phyloP scores from a whole-genome alignment of 2,329 filamentous ascomycete genomes.

The Botrytis medusae region DNA sequence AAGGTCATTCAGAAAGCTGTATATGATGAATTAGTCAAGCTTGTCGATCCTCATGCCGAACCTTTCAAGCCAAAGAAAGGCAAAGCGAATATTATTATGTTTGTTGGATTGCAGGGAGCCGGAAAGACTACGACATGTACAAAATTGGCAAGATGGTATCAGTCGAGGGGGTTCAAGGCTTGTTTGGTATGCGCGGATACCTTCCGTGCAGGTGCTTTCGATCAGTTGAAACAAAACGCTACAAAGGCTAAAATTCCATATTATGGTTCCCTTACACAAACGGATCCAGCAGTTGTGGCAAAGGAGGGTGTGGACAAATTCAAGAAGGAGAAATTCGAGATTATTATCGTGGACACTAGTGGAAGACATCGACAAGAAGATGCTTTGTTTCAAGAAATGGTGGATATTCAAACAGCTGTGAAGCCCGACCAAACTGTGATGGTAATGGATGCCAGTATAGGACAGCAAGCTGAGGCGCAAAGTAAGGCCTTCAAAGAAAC shows the following conservation, averaged over 20 bases:
- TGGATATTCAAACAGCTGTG: constrained; percentile 90
- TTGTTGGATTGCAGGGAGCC: constrained; percentile 94
- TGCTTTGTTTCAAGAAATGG: constrained; percentile 95
- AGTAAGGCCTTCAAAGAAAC: constrained; percentile 96
- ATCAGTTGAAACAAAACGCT: constrained; percentile 97
- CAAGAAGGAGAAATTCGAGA: constrained; percentile 97
- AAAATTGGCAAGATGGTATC: constrained; percentile 92
- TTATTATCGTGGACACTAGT: constrained; percentile 98
- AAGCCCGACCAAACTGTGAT: constrained; percentile 96
- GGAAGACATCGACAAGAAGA: constrained; percentile 93
- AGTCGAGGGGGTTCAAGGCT: constrained; percentile 86
- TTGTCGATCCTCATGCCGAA: constrained; percentile 93
- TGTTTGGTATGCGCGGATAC: constrained; percentile 97
- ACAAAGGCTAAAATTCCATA: constrained; percentile 99
- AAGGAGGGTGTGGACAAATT: constrained; percentile 97
- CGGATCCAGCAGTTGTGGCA: constrained; percentile 89
- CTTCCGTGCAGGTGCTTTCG: constrained; percentile 96
- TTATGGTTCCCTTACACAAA: constrained; percentile 94
- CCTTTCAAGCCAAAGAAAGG: constrained; percentile 97
- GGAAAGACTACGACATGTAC: constrained; percentile 99
- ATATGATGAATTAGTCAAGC: constrained; percentile 92
- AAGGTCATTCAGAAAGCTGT: constrained; percentile 96
- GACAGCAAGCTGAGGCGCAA: constrained; percentile 92
- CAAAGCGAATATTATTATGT: constrained; percentile 97
- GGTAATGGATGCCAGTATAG: constrained; percentile 94